Conservation (phyloP, 305 asterid genomes). For the Solanum hybrid region DNA sequence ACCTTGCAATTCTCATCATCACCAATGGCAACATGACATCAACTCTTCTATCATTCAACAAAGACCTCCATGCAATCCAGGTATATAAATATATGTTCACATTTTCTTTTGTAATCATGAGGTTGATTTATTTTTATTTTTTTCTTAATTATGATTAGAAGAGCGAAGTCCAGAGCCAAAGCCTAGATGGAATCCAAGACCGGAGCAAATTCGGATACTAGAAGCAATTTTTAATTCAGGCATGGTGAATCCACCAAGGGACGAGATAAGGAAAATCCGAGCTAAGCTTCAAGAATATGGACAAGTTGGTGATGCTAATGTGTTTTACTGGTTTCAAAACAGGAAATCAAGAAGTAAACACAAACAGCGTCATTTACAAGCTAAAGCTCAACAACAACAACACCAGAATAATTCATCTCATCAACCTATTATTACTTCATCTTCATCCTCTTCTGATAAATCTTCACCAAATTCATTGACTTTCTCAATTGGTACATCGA, state of each 20-base stretch:
- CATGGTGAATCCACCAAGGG: slow-evolving; percentile 94
- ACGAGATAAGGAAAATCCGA: slow-evolving; percentile 80
- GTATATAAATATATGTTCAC: slow-evolving; percentile 2
- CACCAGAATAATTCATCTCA: neutral
- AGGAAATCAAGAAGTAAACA: slow-evolving; percentile 89
- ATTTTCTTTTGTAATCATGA: neutral
- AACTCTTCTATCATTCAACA: slow-evolving; percentile 38
- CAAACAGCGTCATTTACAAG: slow-evolving; percentile 61
- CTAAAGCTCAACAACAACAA: slow-evolving; percentile 12
- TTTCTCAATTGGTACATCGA: neutral
- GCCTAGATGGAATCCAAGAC: slow-evolving; percentile 93
- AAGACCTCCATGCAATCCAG: slow-evolving; percentile 36
- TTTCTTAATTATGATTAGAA: slow-evolving; percentile 5
- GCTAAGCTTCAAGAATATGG: slow-evolving; percentile 80
- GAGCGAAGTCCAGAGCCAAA: slow-evolving; percentile 93
- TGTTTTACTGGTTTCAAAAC: slow-evolving; percentile 97
- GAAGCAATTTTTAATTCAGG: slow-evolving; percentile 95
- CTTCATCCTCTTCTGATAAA: slow-evolving; percentile 32
- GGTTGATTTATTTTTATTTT: neutral
- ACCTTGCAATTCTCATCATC: slow-evolving; percentile 43
- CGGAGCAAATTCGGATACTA: slow-evolving; percentile 84
- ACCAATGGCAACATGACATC: slow-evolving; percentile 35
- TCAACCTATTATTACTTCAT: neutral
- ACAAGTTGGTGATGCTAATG: slow-evolving; percentile 93
- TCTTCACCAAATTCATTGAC: slow-evolving; percentile 19